phyloP scores from a whole-genome alignment of 306 rosid genomes.

The Boehmeria nivea region DNA sequence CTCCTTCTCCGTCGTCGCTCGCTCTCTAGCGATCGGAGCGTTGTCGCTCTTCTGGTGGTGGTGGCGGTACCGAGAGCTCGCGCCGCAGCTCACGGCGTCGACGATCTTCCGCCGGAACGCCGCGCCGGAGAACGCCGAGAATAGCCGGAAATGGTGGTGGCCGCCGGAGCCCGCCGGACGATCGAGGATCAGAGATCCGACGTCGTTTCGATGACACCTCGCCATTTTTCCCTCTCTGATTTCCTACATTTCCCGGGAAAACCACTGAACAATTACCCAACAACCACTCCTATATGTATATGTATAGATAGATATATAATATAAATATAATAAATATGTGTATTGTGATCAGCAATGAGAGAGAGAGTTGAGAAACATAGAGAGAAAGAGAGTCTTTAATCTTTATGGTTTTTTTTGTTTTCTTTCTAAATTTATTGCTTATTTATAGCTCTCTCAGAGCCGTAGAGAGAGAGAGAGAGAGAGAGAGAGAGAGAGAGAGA shows the following conservation, averaged over 20 bases:
- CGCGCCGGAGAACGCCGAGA: constrained; percentile 51
- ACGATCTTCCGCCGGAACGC: constrained; percentile 62
- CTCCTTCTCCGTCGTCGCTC: background rate
- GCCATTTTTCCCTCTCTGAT: constrained; percentile 48
- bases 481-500: too few relatives aligned
- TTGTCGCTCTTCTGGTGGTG: constrained; percentile 9
- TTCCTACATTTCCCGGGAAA: constrained; percentile 45
- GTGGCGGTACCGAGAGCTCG: constrained; percentile 47
- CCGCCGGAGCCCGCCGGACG: constrained; percentile 24
- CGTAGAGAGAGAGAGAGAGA: too few relatives aligned
- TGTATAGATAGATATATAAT: background rate
- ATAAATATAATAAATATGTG: background rate
- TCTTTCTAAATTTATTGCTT: background rate
- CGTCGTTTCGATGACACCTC: constrained; percentile 54
- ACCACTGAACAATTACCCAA: background rate
- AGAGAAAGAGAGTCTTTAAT: background rate
- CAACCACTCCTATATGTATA: background rate
- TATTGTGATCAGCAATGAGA: background rate
- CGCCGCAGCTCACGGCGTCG: constrained; percentile 85
- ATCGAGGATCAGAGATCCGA: constrained; percentile 54
- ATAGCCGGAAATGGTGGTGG: constrained; percentile 41
- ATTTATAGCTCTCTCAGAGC: constrained; percentile 6
- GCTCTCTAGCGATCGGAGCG: constrained; percentile 22
- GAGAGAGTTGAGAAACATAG: too few relatives aligned
- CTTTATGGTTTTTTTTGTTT: background rate